Conservation (phyloP, 805 yeast species). For the Candida corydali region DNA sequence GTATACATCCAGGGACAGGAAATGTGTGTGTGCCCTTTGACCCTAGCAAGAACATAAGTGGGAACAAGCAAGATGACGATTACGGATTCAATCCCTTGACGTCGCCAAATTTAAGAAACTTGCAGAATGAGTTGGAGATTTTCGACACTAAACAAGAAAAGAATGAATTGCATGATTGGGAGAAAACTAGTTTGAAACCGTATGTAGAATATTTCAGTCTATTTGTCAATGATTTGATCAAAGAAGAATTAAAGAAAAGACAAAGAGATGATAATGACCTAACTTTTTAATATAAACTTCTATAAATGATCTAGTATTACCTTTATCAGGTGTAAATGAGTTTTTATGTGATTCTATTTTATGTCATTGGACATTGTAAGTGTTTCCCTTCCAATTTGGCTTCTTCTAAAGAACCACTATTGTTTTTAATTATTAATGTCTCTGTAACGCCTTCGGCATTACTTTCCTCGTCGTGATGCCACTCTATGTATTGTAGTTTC, state of each 20-base stretch:
- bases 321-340: background rate
- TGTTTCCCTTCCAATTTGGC: constrained; percentile 9
- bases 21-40: constrained; percentile 89
- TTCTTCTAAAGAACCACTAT: constrained; percentile 33
- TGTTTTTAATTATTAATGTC: constrained; percentile 31
- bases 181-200: constrained; percentile 66
- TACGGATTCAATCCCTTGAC: constrained; percentile 69
- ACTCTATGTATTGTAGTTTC: constrained; percentile 53
- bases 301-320: background rate
- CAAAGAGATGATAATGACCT: constrained; percentile 1
- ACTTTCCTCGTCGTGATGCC: constrained; percentile 49
- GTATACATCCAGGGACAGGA: constrained; percentile 95
- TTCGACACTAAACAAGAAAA: constrained; percentile 37
- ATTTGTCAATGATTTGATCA: constrained; percentile 55
- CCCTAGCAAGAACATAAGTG: constrained; percentile 36
- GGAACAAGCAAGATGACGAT: constrained; percentile 30
- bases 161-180: constrained; percentile 42
- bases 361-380: constrained; percentile 15
- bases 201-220: constrained; percentile 62
- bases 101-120: constrained; percentile 69
- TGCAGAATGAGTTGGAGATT: constrained; percentile 61
- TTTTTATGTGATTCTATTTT: background rate
- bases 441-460: constrained; percentile 14
- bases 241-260: constrained; percentile 43
- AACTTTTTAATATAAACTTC: background rate